Evolutionary conservation across 2,329 filamentous ascomycete genomes (phyloP), one percentile per base, ranked within the genome.

Genomic region (Aspergillus luchuensis): DNA sequence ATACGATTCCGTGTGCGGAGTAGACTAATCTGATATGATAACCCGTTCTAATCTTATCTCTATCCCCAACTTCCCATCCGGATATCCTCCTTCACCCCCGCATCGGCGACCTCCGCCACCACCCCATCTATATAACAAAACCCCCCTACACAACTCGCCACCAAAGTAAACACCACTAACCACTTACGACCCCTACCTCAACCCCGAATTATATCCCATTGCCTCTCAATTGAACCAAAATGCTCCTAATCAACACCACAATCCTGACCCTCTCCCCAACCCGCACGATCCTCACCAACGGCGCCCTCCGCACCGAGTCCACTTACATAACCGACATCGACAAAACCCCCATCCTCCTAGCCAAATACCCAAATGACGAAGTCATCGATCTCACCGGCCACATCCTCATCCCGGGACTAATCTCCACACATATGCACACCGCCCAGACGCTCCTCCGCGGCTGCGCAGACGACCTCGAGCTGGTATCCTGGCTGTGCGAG

Each of bases 401-500:
- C 2, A 73, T 84, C 66, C 69, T 83, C 50, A 78, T 83, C 53
- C 81, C 81, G 0, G 81, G 81, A 1, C 71, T 84, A 8, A 76
- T 84, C 63, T 82, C 80, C 43, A 81, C 81, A 2, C 82, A 84
- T 63, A 79, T 81, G 64, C 81, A 84, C 63, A 79, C 80, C 1
- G 79, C 79, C 2, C 81, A 84, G 7, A 72, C 71, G 1, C 74
- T 84, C 4, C 74, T 84, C 2, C 75, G 81, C 50, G 81, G 81
- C 19, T 72, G 77, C 7, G 81, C 81, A 0, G 82, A 84, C 61
- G 80, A 84, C 60, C 69, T 84, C 8, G 78, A 80, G 55, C 74
- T 84, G 5, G 80, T 82, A 15, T 78, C 76, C 0, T 84, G 81
- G 81, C 74, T 84, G 3, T 84, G 81, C 62, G 81, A 83, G 65